A percentile compares a stretch with the other conserved stretches of the same genome.
Conservation (phyloP, 2,329 filamentous ascomycete species). For the Claviceps arundinis region DNA sequence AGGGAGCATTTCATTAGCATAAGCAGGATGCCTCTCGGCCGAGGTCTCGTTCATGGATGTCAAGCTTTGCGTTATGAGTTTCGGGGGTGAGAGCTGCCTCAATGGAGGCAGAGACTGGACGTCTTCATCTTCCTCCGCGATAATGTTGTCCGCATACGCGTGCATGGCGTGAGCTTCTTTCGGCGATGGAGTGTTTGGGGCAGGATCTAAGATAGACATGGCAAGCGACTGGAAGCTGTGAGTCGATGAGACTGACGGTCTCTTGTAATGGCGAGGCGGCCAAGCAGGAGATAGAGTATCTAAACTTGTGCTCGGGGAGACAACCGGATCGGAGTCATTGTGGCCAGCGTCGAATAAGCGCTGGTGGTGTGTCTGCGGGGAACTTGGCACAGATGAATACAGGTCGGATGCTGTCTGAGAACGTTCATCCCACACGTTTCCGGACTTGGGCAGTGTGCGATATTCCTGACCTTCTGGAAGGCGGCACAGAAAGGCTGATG, state of each 20-base stretch:
- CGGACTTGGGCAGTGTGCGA: slow-evolving; percentile 30
- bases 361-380: slow-evolving; percentile 61
- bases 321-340: slow-evolving; percentile 51
- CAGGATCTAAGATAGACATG: slow-evolving; percentile 19
- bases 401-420: slow-evolving; percentile 48
- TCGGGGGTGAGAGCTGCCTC: slow-evolving; percentile 13
- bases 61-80: slow-evolving; percentile 13
- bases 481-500: slow-evolving; percentile 28
- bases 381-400: slow-evolving; percentile 65
- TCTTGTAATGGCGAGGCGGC: slow-evolving; percentile 38
- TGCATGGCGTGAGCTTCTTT: slow-evolving; percentile 9
- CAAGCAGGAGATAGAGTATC: slow-evolving; percentile 53
- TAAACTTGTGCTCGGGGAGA: slow-evolving; percentile 67
- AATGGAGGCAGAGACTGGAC: slow-evolving; percentile 10
- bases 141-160: slow-evolving; percentile 16
- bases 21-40: slow-evolving; percentile 15
- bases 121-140: slow-evolving; percentile 27
- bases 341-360: slow-evolving; percentile 63
- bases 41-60: slow-evolving; percentile 23
- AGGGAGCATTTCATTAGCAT: slow-evolving; percentile 23
- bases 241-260: slow-evolving; percentile 41
- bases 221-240: slow-evolving; percentile 32
- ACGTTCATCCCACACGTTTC: slow-evolving; percentile 37
- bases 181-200: slow-evolving; percentile 11
- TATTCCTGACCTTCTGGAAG: slow-evolving; percentile 33